These are phyloP conservation scores for Pyrus hybrid DNA, from an alignment of 331 rosid genomes.

Conservation along the genomic window DNA sequence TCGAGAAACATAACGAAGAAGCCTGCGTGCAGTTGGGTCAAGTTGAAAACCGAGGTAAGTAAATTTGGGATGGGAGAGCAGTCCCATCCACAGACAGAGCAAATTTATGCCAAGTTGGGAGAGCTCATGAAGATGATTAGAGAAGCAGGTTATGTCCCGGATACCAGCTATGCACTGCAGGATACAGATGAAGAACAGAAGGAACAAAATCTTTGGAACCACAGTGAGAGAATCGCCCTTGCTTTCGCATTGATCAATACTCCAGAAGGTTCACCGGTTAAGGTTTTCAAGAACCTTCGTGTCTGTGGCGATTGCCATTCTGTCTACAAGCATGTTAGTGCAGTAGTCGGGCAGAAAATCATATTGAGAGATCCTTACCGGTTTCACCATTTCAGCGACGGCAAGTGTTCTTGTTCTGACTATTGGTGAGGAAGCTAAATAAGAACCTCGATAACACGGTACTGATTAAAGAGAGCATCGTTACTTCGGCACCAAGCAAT, in stretches of 20 bases:
- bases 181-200: constrained; percentile 89
- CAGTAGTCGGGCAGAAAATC: constrained; percentile 51
- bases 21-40: constrained; percentile 92
- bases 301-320: constrained; percentile 95
- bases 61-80: constrained; percentile 80
- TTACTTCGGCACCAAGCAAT: background rate
- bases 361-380: constrained; percentile 71
- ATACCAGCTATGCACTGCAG: constrained; percentile 72
- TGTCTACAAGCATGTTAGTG: constrained; percentile 63
- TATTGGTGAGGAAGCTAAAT: constrained; percentile 52
- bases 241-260: constrained; percentile 68
- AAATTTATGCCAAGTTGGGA: constrained; percentile 52
- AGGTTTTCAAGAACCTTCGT: constrained; percentile 84
- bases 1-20: constrained; percentile 55
- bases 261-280: constrained; percentile 55
- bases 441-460: background rate
- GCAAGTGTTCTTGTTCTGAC: constrained; percentile 80
- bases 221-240: constrained; percentile 89
- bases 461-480: background rate
- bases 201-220: constrained; percentile 93
- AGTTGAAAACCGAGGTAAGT: constrained; percentile 53
- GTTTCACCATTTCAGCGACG: constrained; percentile 79
- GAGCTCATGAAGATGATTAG: constrained; percentile 59
- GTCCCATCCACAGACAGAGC: constrained; percentile 39
- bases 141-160: constrained; percentile 78